These are phyloP conservation scores for Chrysoporthe puriensis DNA, from an alignment of 2,329 filamentous ascomycete species.

Conservation along the genomic window DNA sequence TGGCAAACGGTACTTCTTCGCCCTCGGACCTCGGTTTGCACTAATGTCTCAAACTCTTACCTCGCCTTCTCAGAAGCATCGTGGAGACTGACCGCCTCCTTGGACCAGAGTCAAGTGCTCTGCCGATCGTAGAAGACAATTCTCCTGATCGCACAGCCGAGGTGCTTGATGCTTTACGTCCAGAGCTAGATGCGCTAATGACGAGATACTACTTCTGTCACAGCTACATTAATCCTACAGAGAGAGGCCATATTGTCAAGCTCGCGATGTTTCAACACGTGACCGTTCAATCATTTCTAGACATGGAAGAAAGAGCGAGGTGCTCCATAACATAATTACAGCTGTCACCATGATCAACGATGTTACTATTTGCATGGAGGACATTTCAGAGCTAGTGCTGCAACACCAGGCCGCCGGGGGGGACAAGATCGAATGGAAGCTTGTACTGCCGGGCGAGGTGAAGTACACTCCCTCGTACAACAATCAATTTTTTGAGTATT, in stretches of 20 bases:
- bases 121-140: slow-evolving; percentile 60
- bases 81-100: slow-evolving; percentile 54
- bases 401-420: slow-evolving; percentile 41
- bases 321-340: slow-evolving; percentile 41
- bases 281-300: background rate
- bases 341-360: slow-evolving; percentile 53
- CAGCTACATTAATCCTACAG: slow-evolving; percentile 31
- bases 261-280: background rate
- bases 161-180: slow-evolving; percentile 37
- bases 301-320: slow-evolving; percentile 29
- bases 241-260: background rate
- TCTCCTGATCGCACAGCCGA: slow-evolving; percentile 55
- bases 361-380: slow-evolving; percentile 51
- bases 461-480: background rate
- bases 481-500: background rate
- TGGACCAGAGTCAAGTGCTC: slow-evolving; percentile 52
- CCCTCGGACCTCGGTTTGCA: background rate
- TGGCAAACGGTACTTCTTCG: background rate
- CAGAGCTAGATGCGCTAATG: slow-evolving; percentile 42
- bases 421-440: too few species aligned
- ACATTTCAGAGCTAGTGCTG: slow-evolving; percentile 55
- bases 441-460: background rate
- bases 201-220: slow-evolving; percentile 43
- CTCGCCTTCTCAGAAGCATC: slow-evolving; percentile 44
- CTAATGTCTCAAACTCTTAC: background rate